Percentiles rank a stretch among this genome's conserved stretches.
Conservation (phyloP, 495 filamentous ascomycete species). For the Geopyxis carbonaria region DNA sequence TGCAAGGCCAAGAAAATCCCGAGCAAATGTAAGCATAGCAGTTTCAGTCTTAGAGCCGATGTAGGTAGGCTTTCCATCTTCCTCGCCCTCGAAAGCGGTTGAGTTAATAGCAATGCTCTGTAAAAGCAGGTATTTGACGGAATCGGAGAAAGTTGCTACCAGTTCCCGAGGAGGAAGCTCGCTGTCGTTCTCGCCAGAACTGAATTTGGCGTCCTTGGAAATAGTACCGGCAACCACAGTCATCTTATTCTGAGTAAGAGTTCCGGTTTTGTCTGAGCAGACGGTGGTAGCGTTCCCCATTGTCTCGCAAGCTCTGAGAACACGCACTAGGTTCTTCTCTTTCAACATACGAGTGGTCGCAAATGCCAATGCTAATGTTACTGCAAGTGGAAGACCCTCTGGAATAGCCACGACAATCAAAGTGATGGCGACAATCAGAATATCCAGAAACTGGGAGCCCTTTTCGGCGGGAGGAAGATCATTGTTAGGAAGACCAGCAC, state of each 20-base stretch:
- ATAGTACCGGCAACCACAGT: constrained; percentile 64
- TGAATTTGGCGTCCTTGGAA: constrained; percentile 48
- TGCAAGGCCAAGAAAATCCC: constrained; percentile 59
- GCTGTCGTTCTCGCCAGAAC: constrained; percentile 26
- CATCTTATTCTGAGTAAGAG: constrained; percentile 89
- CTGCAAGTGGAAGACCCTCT: constrained; percentile 80
- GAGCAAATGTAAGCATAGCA: constrained; percentile 57
- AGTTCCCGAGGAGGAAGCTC: constrained; percentile 44
- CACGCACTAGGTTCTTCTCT: constrained; percentile 84
- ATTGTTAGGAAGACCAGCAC: constrained; percentile 45
- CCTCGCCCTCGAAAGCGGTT: constrained; percentile 72
- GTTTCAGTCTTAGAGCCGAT: constrained; percentile 87
- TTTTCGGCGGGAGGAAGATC: constrained; percentile 45
- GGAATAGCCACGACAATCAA: constrained; percentile 92
- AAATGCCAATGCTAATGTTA: constrained; percentile 84
- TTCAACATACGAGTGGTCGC: constrained; percentile 89
- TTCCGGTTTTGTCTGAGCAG: constrained; percentile 94
- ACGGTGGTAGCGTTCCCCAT: constrained; percentile 97
- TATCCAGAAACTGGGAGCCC: constrained; percentile 72
- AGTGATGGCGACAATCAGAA: constrained; percentile 89
- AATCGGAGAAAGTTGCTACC: constrained; percentile 36
- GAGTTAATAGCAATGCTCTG: constrained; percentile 74
- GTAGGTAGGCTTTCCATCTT: constrained; percentile 51
- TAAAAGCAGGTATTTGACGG: constrained; percentile 45
- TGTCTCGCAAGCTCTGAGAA: constrained; percentile 87